A percentile compares a stretch with the other conserved stretches of the same genome.
Evolutionary conservation across 2,329 filamentous ascomycete genomes (phyloP).

Genomic region (Macroventuria anomochaeta): DNA sequence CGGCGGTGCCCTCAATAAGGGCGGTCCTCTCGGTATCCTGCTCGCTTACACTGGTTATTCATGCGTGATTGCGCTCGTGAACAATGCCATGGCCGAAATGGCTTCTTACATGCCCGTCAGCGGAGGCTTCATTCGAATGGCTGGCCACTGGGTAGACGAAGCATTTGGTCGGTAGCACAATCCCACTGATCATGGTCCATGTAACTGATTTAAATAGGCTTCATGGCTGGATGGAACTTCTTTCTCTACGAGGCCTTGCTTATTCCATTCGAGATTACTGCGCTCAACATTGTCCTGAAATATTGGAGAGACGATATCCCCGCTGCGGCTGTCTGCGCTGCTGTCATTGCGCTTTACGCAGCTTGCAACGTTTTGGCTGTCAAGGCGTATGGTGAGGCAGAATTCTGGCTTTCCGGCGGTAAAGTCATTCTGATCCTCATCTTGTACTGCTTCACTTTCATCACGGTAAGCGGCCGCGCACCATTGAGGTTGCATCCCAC

Average conservation of each 20-base stretch:
- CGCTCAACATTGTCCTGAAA: constrained; percentile 48
- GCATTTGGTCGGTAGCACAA: constrained; percentile 6
- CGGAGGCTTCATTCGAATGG: constrained; percentile 68
- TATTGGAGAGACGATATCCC: constrained; percentile 57
- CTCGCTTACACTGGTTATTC: constrained; percentile 66
- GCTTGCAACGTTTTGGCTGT: constrained; percentile 57
- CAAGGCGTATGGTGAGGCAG: constrained; percentile 53
- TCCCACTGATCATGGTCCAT: background rate
- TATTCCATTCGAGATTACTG: constrained; percentile 61
- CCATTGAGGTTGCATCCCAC: fast-evolving
- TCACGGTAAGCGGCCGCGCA: constrained; percentile 34
- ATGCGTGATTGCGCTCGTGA: constrained; percentile 64
- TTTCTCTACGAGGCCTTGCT: constrained; percentile 60
- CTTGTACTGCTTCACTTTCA: constrained; percentile 55
- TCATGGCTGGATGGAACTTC: constrained; percentile 62
- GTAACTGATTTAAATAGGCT: constrained; percentile 45
- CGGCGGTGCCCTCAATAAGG: constrained; percentile 60
- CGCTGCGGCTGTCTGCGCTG: constrained; percentile 50
- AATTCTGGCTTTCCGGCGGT: constrained; percentile 55
- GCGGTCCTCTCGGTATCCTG: constrained; percentile 62
- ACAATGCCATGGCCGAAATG: constrained; percentile 72
- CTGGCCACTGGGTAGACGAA: constrained; percentile 11
- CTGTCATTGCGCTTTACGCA: constrained; percentile 52
- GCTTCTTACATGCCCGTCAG: constrained; percentile 66
- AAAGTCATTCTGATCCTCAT: constrained; percentile 57